Evolutionary conservation across 139 green algal genomes (phyloP), one percentile per base, ranked within the genome.

Genomic region (Asterochloris sp.): DNA sequence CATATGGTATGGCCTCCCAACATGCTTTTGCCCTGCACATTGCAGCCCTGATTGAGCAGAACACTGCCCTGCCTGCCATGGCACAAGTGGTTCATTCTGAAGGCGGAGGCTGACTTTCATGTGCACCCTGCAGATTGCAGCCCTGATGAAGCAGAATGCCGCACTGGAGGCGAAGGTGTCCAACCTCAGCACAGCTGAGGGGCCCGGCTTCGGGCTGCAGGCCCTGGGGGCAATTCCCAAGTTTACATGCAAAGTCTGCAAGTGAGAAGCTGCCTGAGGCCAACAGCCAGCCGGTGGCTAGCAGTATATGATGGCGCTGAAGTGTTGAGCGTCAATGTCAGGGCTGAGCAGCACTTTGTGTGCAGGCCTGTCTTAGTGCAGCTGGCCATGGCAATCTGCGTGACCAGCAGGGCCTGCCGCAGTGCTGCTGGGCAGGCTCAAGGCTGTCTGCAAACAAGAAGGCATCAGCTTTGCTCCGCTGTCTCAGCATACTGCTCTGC

Each of bases 51-150:
- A 78, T 78, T 23, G 63, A 66, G 38, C 47, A 78, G 21, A 78
- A 78, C 6, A 54, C 74, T 64, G 74, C 38, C 17, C 74, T 78
- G 38, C 47, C 64, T 47, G 74, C 38, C 15, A 66, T 21, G 23
- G 74, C 38, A 54, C 38, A 2, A 54, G 2, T 6, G 2, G 38
- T 54, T 54, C 38, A 54, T 10, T 54, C 38, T 54, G 38, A 54
- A 54, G 38, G 38, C 38, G 38, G 38, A 54, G 6, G 38, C 38
- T 2, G 38, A 54, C 6, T 6, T 6, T 54, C 38, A 54, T 54
- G 38, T 54, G 38, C 38, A 54, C 38, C 38, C 74, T 78, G 74
- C 38, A 78, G 74, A 78, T 78, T 78, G 74, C 74, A 38, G 74
- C 38, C 10, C 16, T 78, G 74, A 78, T 78, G 74, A 78, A 66